Evolutionary conservation across 805 yeast genomes (phyloP).

Genomic region (Kazachstania psychrophila): DNA sequence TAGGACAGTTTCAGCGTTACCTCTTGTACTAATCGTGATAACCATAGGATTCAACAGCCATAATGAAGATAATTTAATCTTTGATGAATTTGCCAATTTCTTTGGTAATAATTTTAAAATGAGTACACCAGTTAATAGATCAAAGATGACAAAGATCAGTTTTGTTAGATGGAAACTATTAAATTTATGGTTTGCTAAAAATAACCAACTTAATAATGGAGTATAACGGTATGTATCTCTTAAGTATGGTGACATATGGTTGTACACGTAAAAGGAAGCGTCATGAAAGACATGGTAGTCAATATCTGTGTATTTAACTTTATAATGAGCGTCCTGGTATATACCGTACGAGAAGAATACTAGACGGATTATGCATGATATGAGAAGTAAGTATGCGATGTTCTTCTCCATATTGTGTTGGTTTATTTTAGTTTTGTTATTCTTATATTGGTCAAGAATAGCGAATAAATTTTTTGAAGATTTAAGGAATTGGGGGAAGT

Average conservation of each 20-base stretch:
- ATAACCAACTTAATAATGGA: conserved; percentile 77
- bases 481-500: no score
- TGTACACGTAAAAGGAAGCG: conserved; percentile 64
- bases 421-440: no score
- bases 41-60: conserved; percentile 97
- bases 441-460: no score
- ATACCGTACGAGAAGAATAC: conserved; percentile 69
- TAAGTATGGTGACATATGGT: conserved; percentile 59
- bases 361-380: conserved; percentile 36
- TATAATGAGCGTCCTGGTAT: conserved; percentile 74
- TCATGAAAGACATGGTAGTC: conserved; percentile 92
- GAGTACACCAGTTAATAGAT: conserved; percentile 68
- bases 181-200: conserved; percentile 52
- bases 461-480: no score
- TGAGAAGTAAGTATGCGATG: conserved; percentile 4
- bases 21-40: conserved; percentile 82
- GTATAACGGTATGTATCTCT: conserved; percentile 92
- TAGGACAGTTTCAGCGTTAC: conserved; percentile 83
- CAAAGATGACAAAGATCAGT: conserved; percentile 63
- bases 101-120: conserved; percentile 35
- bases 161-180: conserved; percentile 67
- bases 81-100: conserved; percentile 1
- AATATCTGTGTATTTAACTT: conserved; percentile 83
- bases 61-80: conserved; percentile 28
- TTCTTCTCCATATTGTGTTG: conserved; percentile 4